Conservation (phyloP, 106 monocot genomes). For the Xerophyta viscosa region DNA sequence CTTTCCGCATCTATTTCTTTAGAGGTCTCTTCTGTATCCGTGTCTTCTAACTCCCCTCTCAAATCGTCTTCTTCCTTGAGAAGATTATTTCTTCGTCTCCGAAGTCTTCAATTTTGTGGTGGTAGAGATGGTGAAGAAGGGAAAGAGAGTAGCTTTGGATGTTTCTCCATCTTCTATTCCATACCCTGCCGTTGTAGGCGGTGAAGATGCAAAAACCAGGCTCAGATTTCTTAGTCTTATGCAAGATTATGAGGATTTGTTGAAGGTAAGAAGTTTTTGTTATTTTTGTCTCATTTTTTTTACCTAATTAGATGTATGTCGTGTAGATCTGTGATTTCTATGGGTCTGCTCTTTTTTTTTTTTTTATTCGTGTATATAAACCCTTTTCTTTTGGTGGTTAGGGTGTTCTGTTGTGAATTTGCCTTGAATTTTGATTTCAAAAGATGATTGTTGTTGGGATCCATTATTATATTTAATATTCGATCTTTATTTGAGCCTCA, state of each 20-base stretch:
- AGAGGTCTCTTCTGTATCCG: conserved; percentile 14
- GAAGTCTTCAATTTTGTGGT: background rate
- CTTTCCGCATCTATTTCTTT: conserved; percentile 12
- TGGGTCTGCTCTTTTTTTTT: background rate
- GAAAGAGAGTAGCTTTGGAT: conserved; percentile 13
- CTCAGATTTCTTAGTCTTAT: conserved; percentile 23
- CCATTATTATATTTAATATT: too few relatives aligned
- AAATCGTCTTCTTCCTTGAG: background rate
- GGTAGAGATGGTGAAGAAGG: conserved; percentile 27
- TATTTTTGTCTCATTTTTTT: conserved; percentile 1
- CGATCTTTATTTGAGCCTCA: too few relatives aligned
- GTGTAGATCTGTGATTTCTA: background rate
- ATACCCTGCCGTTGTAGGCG: conserved; percentile 7
- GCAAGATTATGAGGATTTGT: conserved; percentile 36
- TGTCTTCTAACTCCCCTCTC: background rate
- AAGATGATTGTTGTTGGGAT: too few relatives aligned
- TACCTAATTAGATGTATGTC: background rate
- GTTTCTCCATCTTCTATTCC: conserved; percentile 7
- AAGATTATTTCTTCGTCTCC: background rate
- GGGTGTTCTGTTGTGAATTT: background rate
- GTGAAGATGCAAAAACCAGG: conserved; percentile 19
- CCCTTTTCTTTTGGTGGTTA: too few relatives aligned
- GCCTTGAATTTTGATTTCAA: too few relatives aligned
- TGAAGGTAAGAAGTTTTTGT: conserved; percentile 18
- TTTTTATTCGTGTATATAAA: too few relatives aligned